A percentile compares a stretch with the other conserved stretches of the same genome.
Conservation (phyloP, 2,329 filamentous ascomycete species). For the Tolypocladium nubicola region DNA sequence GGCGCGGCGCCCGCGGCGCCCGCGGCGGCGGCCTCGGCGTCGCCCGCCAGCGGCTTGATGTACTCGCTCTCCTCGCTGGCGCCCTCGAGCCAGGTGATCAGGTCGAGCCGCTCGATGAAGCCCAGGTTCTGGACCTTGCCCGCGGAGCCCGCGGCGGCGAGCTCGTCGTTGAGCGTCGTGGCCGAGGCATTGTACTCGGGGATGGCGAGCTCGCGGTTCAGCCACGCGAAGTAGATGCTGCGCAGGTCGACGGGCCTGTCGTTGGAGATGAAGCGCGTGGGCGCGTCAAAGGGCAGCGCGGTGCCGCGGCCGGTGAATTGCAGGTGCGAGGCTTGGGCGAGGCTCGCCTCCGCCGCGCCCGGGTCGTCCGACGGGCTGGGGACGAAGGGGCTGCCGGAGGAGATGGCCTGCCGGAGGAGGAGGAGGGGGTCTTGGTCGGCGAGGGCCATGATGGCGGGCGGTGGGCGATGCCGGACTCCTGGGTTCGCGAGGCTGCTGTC, state of each 20-base stretch:
- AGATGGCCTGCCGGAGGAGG: constrained; percentile 75
- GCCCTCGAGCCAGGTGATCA: constrained; percentile 89
- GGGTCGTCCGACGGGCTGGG: constrained; percentile 63
- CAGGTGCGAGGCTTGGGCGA: constrained; percentile 70
- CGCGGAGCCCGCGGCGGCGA: constrained; percentile 48
- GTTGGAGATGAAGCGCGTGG: constrained; percentile 81
- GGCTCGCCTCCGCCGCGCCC: constrained; percentile 47
- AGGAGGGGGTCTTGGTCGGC: constrained; percentile 66
- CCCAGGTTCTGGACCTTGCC: constrained; percentile 76
- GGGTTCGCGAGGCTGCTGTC: neutral
- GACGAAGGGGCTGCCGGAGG: constrained; percentile 55
- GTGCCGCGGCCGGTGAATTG: constrained; percentile 57
- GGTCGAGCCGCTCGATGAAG: constrained; percentile 83
- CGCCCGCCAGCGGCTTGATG: constrained; percentile 72
- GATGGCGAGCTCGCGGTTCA: constrained; percentile 82
- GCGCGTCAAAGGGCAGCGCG: constrained; percentile 56
- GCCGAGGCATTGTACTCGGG: constrained; percentile 85
- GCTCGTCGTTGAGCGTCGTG: constrained; percentile 68
- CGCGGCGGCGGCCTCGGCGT: constrained; percentile 33
- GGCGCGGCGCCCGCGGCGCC: too few relatives aligned
- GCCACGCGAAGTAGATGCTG: constrained; percentile 93
- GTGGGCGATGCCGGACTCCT: neutral
- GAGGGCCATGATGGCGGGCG: constrained; percentile 39
- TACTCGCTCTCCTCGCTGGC: constrained; percentile 86
- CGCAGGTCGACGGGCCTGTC: constrained; percentile 72